These are phyloP conservation scores for Laguncularia racemosa DNA, from an alignment of 345 rosid species.

Conservation along the genomic window DNA sequence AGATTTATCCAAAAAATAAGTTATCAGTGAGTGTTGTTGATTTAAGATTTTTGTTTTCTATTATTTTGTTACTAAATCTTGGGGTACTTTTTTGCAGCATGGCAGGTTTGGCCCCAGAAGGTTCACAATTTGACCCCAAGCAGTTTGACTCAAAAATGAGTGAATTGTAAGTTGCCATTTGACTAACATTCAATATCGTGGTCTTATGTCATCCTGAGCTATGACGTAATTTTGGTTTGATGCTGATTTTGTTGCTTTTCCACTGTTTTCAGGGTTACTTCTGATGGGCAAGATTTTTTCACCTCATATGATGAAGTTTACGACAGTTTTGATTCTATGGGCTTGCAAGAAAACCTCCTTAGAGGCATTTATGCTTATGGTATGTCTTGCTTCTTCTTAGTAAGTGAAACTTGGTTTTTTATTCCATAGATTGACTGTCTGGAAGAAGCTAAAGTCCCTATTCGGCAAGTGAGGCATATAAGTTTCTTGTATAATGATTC, in stretches of 20 bases:
- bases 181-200: too few relatives aligned
- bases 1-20: too few relatives aligned
- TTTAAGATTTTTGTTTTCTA: too few relatives aligned
- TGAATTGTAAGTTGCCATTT: slow-evolving; percentile 52
- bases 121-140: slow-evolving; percentile 66
- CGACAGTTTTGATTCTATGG: slow-evolving; percentile 88
- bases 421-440: too few relatives aligned
- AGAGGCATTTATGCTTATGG: slow-evolving; percentile 98
- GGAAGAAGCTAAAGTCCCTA: too few relatives aligned
- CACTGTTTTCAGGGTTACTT: slow-evolving; percentile 29
- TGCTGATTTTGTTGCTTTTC: neutral
- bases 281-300: slow-evolving; percentile 73
- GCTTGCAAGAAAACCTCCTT: slow-evolving; percentile 67
- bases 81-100: slow-evolving; percentile 34
- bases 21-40: too few relatives aligned
- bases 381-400: slow-evolving; percentile 15
- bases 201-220: neutral
- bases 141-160: slow-evolving; percentile 73
- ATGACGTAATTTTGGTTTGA: too few relatives aligned
- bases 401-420: too few relatives aligned
- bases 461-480: too few relatives aligned
- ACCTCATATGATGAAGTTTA: slow-evolving; percentile 74
- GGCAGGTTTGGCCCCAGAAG: slow-evolving; percentile 75
- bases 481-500: too few relatives aligned
- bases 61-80: too few relatives aligned